phyloP scores from a whole-genome alignment of 495 filamentous ascomycete species.

The Hypoxylon fuscum region DNA sequence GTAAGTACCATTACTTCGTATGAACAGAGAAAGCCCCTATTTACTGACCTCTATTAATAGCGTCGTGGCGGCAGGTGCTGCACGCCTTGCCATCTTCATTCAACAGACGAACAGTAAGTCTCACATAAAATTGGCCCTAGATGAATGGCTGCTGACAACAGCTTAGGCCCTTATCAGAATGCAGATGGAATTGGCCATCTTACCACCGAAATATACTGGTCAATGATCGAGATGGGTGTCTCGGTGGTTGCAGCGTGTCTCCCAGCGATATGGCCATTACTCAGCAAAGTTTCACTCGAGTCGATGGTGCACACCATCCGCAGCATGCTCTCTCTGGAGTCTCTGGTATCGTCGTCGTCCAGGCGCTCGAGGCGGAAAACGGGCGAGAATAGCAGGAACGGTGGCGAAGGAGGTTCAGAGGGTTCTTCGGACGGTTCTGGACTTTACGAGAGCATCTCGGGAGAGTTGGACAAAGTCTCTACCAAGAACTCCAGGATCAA shows the following conservation, averaged over 20 bases:
- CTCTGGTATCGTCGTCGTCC: background rate
- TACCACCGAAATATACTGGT: constrained; percentile 30
- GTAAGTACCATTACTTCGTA: constrained; percentile 1
- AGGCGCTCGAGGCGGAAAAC: background rate
- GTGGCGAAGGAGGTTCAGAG: background rate
- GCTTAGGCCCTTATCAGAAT: constrained; percentile 1
- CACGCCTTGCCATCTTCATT: constrained; percentile 11
- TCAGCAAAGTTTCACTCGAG: constrained; percentile 22
- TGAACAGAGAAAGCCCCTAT: background rate
- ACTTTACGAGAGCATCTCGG: background rate
- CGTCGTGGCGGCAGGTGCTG: constrained; percentile 1
- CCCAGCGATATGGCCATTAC: constrained; percentile 30
- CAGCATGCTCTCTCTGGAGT: constrained; percentile 8
- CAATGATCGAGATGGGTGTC: constrained; percentile 36
- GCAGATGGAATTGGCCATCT: constrained; percentile 11
- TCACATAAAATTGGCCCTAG: background rate
- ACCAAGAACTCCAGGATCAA: background rate
- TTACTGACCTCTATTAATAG: background rate
- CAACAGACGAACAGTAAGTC: constrained; percentile 6
- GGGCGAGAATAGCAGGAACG: background rate
- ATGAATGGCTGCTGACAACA: background rate
- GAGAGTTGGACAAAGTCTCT: background rate
- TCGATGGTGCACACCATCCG: constrained; percentile 16
- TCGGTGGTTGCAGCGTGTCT: constrained; percentile 36
- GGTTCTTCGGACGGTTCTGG: too few relatives aligned